These are phyloP conservation scores for Schizothecium vesticola DNA, from an alignment of 495 filamentous ascomycete species.

Conservation along the genomic window DNA sequence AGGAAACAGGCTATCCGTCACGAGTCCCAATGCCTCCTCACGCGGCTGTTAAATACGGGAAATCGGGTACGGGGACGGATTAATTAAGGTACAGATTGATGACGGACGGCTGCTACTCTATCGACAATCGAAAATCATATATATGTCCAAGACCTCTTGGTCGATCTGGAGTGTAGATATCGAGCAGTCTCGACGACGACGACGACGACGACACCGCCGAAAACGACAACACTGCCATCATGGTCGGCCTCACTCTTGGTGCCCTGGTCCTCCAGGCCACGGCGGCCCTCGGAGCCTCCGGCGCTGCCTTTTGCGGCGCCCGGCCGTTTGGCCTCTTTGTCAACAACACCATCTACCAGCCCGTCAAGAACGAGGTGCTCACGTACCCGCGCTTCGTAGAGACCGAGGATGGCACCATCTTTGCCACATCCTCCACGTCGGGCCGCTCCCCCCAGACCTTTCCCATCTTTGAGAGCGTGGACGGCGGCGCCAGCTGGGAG, in stretches of 20 bases:
- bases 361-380: slow-evolving; percentile 32
- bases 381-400: slow-evolving; percentile 51
- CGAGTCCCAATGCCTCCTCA: not conserved
- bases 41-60: not conserved
- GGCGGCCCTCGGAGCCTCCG: not conserved
- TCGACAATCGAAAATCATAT: not conserved
- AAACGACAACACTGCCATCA: not conserved
- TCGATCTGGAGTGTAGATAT: not conserved
- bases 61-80: not conserved
- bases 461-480: slow-evolving; percentile 59
- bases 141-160: not conserved
- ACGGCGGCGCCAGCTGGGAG: slow-evolving; percentile 57
- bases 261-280: not conserved
- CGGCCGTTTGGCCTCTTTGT: slow-evolving; percentile 22
- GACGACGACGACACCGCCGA: not conserved
- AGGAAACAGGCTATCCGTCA: not conserved
- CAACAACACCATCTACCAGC: slow-evolving; percentile 38
- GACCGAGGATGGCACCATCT: slow-evolving; percentile 43
- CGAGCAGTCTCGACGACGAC: not conserved
- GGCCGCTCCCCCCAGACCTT: slow-evolving; percentile 54
- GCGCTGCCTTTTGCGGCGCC: not conserved
- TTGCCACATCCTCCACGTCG: slow-evolving; percentile 59
- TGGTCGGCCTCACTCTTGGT: not conserved
- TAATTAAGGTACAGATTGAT: not conserved
- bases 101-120: not conserved